These are phyloP conservation scores for Cynanchum wilfordii DNA, from an alignment of 257 asterid species.

Conservation along the genomic window DNA sequence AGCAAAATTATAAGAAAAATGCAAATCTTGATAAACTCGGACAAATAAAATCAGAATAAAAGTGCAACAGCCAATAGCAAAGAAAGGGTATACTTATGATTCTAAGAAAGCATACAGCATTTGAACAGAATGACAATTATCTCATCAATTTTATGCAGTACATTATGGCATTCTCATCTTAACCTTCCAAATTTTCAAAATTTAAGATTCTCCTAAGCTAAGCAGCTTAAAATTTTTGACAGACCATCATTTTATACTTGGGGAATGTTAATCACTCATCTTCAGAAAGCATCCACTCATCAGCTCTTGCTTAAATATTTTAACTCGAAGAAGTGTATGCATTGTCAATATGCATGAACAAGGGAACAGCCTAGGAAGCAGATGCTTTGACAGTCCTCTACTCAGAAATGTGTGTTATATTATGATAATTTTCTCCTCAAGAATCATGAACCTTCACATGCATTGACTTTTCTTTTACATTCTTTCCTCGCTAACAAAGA, in stretches of 20 bases:
- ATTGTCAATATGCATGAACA: neutral
- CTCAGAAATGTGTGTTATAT: neutral
- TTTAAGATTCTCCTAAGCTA: neutral
- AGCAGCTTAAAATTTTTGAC: neutral
- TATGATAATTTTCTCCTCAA: neutral
- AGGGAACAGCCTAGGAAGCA: neutral
- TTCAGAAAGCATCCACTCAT: neutral
- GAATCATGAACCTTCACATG: neutral
- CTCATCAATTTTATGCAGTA: neutral
- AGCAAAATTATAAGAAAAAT: conserved; percentile 7
- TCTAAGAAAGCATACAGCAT: neutral
- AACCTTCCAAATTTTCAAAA: neutral
- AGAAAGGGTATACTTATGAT: neutral
- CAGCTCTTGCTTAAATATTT: neutral
- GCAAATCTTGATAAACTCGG: neutral
- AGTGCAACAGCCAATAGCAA: conserved; percentile 1
- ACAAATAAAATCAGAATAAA: neutral
- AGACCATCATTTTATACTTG: neutral
- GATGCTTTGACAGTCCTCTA: neutral
- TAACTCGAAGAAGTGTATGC: neutral
- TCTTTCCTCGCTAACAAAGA: neutral
- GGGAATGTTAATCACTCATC: neutral
- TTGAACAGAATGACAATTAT: neutral
- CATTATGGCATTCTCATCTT: neutral
- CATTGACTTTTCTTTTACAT: neutral